These are phyloP conservation scores for Teratosphaeria pseudoeucalypti DNA, from an alignment of 2,329 filamentous ascomycete genomes.

Conservation along the genomic window DNA sequence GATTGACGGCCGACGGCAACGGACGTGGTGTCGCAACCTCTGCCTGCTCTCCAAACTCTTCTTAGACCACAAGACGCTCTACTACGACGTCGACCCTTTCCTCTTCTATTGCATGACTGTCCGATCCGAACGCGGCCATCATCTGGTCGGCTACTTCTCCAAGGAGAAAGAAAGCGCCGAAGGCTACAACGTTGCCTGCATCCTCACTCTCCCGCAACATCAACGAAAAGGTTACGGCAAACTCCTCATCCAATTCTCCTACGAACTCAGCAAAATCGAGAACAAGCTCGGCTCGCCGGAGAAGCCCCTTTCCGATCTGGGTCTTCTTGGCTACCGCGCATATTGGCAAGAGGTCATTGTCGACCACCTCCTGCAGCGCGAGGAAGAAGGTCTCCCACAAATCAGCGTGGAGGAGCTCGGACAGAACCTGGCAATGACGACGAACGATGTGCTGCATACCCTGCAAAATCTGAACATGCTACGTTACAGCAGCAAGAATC, in stretches of 20 bases:
- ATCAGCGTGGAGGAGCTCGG: conserved; percentile 83
- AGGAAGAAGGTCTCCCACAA: conserved; percentile 52
- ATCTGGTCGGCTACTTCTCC: conserved; percentile 98
- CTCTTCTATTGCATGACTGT: conserved; percentile 97
- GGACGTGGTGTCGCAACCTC: conserved; percentile 93
- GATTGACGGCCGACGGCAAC: conserved; percentile 86
- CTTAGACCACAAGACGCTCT: conserved; percentile 93
- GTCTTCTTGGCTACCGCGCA: conserved; percentile 84
- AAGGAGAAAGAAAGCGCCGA: conserved; percentile 98
- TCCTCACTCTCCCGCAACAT: conserved; percentile 89
- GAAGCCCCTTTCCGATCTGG: conserved; percentile 89
- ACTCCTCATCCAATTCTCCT: conserved; percentile 91
- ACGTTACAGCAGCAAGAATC: conserved; percentile 88
- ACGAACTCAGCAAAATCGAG: conserved; percentile 91
- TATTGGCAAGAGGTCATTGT: conserved; percentile 97
- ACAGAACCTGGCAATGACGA: conserved; percentile 79
- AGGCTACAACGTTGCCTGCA: conserved; percentile 96
- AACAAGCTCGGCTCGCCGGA: conserved; percentile 91
- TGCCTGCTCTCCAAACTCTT: conserved; percentile 94
- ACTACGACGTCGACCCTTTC: conserved; percentile 99
- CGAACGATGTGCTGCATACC: conserved; percentile 90
- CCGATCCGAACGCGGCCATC: conserved; percentile 77
- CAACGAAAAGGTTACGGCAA: conserved; percentile 91
- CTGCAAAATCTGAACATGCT: conserved; percentile 91
- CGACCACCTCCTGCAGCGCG: conserved; percentile 67